Evolutionary conservation across 2,329 filamentous ascomycete species (phyloP).

Genomic region (Neonectria punicea): DNA sequence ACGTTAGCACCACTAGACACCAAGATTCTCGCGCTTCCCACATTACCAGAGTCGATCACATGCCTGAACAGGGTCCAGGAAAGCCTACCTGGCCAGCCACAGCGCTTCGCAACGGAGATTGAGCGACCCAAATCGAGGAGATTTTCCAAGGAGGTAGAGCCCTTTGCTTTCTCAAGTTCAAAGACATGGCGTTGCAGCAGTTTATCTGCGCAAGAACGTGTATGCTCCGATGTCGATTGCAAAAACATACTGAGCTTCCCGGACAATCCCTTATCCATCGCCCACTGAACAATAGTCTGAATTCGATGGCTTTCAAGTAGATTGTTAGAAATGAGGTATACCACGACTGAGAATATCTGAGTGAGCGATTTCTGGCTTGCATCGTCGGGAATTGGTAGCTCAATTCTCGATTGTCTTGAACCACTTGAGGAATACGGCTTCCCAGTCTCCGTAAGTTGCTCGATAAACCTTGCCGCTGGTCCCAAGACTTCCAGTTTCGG

Average conservation of each 20-base stretch:
- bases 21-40: neutral
- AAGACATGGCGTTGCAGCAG: neutral
- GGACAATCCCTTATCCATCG: neutral
- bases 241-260: neutral
- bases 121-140: neutral
- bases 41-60: neutral
- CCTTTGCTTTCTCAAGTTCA: neutral
- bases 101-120: neutral
- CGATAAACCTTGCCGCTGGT: neutral
- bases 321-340: neutral
- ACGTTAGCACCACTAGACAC: neutral
- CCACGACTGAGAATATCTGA: neutral
- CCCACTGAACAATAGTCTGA: neutral
- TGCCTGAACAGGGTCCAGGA: neutral
- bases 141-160: neutral
- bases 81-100: neutral
- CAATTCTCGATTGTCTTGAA: neutral
- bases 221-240: neutral
- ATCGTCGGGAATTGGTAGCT: neutral
- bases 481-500: neutral
- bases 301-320: neutral
- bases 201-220: neutral
- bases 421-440: rapidly evolving
- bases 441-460: neutral
- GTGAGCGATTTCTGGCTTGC: neutral